Base-by-base conservation (phyloP, 345 rosid species). In the Eucalyptus melliodora region DNA sequence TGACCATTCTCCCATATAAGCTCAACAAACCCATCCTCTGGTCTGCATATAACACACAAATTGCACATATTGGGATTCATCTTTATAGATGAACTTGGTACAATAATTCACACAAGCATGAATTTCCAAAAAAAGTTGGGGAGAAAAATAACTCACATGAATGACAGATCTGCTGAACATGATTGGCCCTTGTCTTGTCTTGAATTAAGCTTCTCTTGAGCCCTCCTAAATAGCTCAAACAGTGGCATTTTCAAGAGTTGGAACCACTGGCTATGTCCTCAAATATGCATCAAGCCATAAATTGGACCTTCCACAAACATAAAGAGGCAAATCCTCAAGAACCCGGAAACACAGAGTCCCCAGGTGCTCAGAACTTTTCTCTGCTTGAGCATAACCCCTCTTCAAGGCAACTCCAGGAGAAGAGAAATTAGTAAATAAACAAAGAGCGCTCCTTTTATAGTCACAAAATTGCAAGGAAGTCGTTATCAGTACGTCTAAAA, bases 1-100 rank as follows among this genome's bases (percentile, higher is more conserved):
- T 94, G 97, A 91, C 98, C 99, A 89, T 96, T 96, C 88, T 95
- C 95, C 97, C 97, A 95, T 6, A 94, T 94, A 31, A 97, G 91
- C 94, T 96, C 99, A 87, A 91, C 92, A 86, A 93, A 89, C 50
- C 95, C 97, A 93, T 93, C 93, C 89, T 91, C 94, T 88, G 95
- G 94, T 90, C 99, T 97, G 98, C 88, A 87, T 86, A 90, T 49
- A 87, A 88, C 85, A 40, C 83, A 21, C 16, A 23, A 55, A 50
- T 51, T 8, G 87, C n/a, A 50, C 81, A 88, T 42, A 69, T 44
- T 40, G 47, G 47, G 85, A 77, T 11, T 77, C 85, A 40, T 40
- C 85, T 40, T 77, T 23, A 40, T 77, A 77, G 47, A 42, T 77
- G 30, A 77, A 77, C 85, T 77, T 11, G 6, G 85, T 6, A 77